These are phyloP conservation scores for Diaporthe longicolla DNA, from an alignment of 2,329 filamentous ascomycete species.

Conservation along the genomic window DNA sequence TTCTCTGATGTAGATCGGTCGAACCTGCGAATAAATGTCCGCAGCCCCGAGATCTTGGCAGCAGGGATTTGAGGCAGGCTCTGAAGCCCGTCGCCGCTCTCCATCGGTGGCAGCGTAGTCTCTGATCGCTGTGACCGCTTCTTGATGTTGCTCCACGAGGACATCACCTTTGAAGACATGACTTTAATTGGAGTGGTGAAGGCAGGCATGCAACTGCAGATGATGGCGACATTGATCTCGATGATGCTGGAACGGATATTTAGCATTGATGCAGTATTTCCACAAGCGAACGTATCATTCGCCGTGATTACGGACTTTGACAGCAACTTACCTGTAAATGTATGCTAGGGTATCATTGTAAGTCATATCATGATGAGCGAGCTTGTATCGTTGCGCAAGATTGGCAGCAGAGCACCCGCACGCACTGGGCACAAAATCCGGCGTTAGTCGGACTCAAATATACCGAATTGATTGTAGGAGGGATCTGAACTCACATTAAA, in stretches of 20 bases:
- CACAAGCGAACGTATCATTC: too few species aligned
- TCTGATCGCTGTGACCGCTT: too few species aligned
- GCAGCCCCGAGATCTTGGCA: too few species aligned
- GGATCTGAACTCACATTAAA: not conserved
- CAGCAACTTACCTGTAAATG: not conserved
- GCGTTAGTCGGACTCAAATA: not conserved
- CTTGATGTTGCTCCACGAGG: not conserved
- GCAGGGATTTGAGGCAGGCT: too few species aligned
- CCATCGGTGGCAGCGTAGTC: too few species aligned
- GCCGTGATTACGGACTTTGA: not conserved
- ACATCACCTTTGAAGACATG: not conserved
- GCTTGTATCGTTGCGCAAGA: not conserved
- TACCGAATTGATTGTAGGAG: too few species aligned
- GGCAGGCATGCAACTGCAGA: constrained; percentile 7
- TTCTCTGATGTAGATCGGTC: too few species aligned
- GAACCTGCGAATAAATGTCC: too few species aligned
- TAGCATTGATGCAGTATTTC: not conserved
- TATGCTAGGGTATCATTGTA: not conserved
- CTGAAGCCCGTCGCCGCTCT: too few species aligned
- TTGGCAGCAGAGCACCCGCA: constrained; percentile 4
- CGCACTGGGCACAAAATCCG: not conserved
- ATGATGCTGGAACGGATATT: not conserved
- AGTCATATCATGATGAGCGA: not conserved
- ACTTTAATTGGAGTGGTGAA: not conserved
- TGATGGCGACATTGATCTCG: not conserved